Base-by-base conservation (phyloP, 1,284 basidiomycete species). In the Peniophora sp. region DNA sequence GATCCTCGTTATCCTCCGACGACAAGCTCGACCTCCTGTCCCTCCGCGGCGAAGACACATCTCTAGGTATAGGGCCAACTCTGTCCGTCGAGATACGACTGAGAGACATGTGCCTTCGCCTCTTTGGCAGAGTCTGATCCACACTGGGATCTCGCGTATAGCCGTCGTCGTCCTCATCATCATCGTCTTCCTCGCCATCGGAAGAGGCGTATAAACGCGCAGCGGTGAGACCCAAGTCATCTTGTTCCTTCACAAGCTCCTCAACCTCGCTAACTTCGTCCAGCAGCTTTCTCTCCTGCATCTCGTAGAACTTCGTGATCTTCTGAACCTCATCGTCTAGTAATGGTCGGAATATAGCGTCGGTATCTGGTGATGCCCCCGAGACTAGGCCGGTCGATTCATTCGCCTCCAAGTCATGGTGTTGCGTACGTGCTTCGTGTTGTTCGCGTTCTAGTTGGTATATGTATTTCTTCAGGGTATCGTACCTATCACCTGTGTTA, bases 321-420 rank as follows among this genome's bases (percentile, higher is more conserved):
- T 96, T 98, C 62, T 75, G 71, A 41, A 96, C 73, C 62, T 99
- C 94, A 52, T 79, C 75, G 64, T 97, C 88, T 32, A 97, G 76
- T 0, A 94, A 74, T 0, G 84, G 80, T 11, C 76, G 67, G 66
- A 97, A 97, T 22, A 78, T 58, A 3, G 65, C 63, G 59, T 90
- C 80, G 3, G 77, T 78, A 24, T 58, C 55, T 34, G 52, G 56
- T 23, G 68, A 65, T 14, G 58, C 55, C 48, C 66, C 66, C 41
- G 59, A 59, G 37, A 88, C 74, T 27, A 88, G 75, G 1, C 77
- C 66, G 0, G 76, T 74, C 6, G 59, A 69, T 59, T 87, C 87
- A 57, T 75, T 79, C 11, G 79, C 75, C 58, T 90, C 88, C 44
- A 85, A 58, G 63, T 92, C 88, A 35, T 72, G 70, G 37, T 73